phyloP scores from a whole-genome alignment of 1,139 yeast genomes.

The Diutina neorugosa region DNA sequence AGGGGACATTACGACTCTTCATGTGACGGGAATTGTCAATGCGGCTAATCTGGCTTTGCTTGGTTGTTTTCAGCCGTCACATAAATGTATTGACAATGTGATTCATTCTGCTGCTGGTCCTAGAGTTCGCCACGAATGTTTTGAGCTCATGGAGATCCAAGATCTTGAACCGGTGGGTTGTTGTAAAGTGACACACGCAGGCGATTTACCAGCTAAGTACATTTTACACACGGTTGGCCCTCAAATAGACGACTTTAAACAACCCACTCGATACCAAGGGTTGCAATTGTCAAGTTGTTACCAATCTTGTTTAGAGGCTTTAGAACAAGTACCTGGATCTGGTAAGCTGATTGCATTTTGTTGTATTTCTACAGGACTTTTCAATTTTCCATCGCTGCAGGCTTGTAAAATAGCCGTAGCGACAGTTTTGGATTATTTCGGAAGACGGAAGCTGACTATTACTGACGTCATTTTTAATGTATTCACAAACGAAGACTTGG shows the following conservation, averaged over 20 bases:
- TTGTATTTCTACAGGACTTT: background rate
- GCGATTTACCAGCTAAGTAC: background rate
- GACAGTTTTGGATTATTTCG: background rate
- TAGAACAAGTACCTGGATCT: background rate
- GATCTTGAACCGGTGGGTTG: background rate
- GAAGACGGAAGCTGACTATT: background rate
- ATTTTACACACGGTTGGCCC: conserved; percentile 1
- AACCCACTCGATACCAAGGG: background rate
- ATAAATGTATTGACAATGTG: background rate
- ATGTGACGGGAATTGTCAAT: background rate
- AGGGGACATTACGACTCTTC: background rate
- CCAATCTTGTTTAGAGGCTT: background rate
- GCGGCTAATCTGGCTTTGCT: background rate
- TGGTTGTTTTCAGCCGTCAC: background rate
- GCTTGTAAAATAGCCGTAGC: background rate
- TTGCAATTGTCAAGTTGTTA: background rate
- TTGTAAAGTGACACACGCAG: background rate
- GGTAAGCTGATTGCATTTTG: background rate
- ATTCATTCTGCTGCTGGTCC: background rate
- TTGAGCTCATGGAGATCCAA: background rate
- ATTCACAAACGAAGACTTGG: background rate
- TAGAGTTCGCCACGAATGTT: background rate
- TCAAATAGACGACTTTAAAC: background rate
- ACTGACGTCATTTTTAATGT: background rate
- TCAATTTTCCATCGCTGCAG: background rate